These are phyloP conservation scores for Lachancea mirantina DNA, from an alignment of 805 yeast species.

Conservation along the genomic window DNA sequence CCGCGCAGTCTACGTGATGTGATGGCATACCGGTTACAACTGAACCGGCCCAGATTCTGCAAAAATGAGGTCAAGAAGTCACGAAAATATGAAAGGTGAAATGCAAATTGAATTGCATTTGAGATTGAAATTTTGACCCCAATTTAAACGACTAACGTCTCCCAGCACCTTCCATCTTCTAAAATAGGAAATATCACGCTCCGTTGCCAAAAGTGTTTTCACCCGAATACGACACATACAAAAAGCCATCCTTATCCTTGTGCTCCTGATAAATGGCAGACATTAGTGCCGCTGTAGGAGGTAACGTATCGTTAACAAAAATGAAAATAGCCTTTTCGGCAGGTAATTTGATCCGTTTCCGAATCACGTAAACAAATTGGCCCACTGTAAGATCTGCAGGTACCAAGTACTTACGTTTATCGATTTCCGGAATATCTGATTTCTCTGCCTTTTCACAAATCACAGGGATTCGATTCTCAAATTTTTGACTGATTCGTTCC, in stretches of 20 bases:
- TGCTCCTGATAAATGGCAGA: slow-evolving; percentile 92
- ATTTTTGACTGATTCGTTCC: slow-evolving; percentile 79
- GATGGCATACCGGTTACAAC: too few species aligned
- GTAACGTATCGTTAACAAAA: slow-evolving; percentile 92
- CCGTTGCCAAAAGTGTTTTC: slow-evolving; percentile 85
- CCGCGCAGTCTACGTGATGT: too few species aligned
- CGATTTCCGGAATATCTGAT: slow-evolving; percentile 92
- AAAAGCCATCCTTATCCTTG: slow-evolving; percentile 95
- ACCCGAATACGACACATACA: slow-evolving; percentile 92
- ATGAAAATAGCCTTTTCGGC: slow-evolving; percentile 97
- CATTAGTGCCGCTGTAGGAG: slow-evolving; percentile 97
- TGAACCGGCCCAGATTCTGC: too few species aligned
- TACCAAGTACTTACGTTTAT: slow-evolving; percentile 92
- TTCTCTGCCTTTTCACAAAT: slow-evolving; percentile 97
- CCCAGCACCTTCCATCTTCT: too few species aligned
- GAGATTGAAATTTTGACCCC: too few species aligned
- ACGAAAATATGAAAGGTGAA: too few species aligned
- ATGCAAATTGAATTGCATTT: too few species aligned
- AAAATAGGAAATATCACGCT: not conserved
- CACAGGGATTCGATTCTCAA: slow-evolving; percentile 87
- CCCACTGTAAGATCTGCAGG: slow-evolving; percentile 96
- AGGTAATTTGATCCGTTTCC: slow-evolving; percentile 92
- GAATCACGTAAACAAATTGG: slow-evolving; percentile 94
- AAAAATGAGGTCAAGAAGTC: too few species aligned
- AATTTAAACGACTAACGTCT: too few species aligned